A percentile compares a stretch with the other conserved stretches of the same genome.
These are phyloP conservation scores for Nyssa sinensis DNA, from an alignment of 148 eudicot genomes.

Conservation along the genomic window DNA sequence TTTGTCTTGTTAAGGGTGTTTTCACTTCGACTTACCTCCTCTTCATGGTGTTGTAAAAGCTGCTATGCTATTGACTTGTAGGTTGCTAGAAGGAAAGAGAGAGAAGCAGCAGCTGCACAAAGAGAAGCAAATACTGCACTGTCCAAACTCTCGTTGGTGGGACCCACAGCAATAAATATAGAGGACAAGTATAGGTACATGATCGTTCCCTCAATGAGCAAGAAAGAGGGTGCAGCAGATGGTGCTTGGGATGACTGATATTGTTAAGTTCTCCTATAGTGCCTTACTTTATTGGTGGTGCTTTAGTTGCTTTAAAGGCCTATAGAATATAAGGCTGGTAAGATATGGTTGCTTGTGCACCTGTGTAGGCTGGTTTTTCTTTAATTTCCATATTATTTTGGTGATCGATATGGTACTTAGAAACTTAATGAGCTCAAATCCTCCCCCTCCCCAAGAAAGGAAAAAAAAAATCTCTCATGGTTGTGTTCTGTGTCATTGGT, in stretches of 20 bases:
- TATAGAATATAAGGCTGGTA: neutral
- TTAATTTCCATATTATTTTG: neutral
- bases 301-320: neutral
- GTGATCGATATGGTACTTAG: neutral
- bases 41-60: neutral
- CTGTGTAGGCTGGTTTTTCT: neutral
- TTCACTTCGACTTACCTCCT: neutral
- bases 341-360: neutral
- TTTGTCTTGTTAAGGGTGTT: neutral
- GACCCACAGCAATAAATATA: slow-evolving; percentile 34
- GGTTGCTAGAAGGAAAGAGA: slow-evolving; percentile 56
- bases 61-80: slow-evolving; percentile 13
- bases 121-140: slow-evolving; percentile 38
- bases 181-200: slow-evolving; percentile 55
- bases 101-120: slow-evolving; percentile 47
- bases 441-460: too few species aligned
- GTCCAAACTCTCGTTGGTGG: slow-evolving; percentile 27
- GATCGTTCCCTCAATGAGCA: slow-evolving; percentile 37
- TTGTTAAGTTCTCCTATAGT: neutral
- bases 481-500: neutral
- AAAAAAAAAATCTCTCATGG: neutral
- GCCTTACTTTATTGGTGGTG: neutral
- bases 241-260: slow-evolving; percentile 53
- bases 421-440: neutral
- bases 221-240: slow-evolving; percentile 48